Percentiles rank a stretch among this genome's conserved stretches.
phyloP scores from a whole-genome alignment of 768 basidiomycete genomes.

The Amyloporia xantha region DNA sequence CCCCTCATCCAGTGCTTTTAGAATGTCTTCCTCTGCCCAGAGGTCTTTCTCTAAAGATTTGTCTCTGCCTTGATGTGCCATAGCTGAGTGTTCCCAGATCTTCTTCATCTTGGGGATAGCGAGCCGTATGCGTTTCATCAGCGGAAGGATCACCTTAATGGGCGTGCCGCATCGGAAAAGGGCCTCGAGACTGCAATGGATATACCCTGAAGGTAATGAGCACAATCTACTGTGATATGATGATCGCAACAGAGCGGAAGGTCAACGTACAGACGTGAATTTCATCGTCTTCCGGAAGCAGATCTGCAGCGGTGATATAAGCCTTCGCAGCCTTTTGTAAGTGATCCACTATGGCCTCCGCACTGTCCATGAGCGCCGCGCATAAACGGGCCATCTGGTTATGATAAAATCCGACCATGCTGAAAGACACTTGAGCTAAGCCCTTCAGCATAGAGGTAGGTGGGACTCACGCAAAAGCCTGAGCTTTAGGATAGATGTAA shows the following conservation, averaged over 20 bases:
- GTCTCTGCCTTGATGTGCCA: neutral
- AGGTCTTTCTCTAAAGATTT: neutral
- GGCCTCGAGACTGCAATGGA: constrained; percentile 3
- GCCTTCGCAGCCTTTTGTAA: constrained; percentile 1
- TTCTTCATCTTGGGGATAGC: constrained; percentile 8
- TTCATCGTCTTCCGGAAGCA: constrained; percentile 13
- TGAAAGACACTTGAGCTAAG: neutral
- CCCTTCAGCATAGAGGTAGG: neutral
- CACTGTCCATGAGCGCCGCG: neutral
- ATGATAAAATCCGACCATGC: constrained; percentile 11
- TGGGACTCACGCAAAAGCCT: constrained; percentile 7
- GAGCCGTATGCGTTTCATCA: constrained; percentile 9
- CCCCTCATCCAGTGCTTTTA: neutral
- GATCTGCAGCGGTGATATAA: constrained; percentile 5
- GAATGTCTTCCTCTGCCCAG: neutral
- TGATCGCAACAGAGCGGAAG: neutral
- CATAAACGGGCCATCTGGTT: constrained; percentile 3
- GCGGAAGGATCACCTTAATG: neutral
- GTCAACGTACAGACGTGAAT: neutral
- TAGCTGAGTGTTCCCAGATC: constrained; percentile 15
- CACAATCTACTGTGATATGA: neutral
- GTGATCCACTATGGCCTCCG: neutral
- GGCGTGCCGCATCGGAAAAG: neutral
- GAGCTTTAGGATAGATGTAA: constrained; percentile 10
- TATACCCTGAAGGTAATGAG: neutral